A percentile compares a stretch with the other conserved stretches of the same genome.
These are phyloP conservation scores for Aspergillus leporis DNA, from an alignment of 495 filamentous ascomycete genomes.

Conservation along the genomic window DNA sequence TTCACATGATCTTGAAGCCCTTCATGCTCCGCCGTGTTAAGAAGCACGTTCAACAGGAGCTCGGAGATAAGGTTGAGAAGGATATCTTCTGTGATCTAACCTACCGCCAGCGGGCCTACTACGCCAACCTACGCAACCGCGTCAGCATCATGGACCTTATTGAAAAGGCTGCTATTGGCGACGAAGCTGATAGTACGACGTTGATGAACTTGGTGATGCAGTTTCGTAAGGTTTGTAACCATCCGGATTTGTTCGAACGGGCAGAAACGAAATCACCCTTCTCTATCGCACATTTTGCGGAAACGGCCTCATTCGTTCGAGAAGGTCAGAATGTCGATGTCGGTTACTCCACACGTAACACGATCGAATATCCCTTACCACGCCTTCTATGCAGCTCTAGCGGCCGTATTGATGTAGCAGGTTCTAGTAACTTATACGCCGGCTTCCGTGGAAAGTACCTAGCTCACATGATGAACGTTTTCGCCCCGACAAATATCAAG, in stretches of 20 bases:
- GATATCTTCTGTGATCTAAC: slow-evolving; percentile 97
- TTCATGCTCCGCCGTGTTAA: slow-evolving; percentile 99
- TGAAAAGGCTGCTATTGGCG: slow-evolving; percentile 92
- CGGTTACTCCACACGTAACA: slow-evolving; percentile 81
- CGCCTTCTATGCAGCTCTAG: slow-evolving; percentile 73
- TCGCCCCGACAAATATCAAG: slow-evolving; percentile 77
- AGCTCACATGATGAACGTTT: slow-evolving; percentile 81
- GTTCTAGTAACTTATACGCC: slow-evolving; percentile 68
- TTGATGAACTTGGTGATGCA: slow-evolving; percentile 99
- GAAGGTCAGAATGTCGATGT: slow-evolving; percentile 80
- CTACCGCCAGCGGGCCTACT: slow-evolving; percentile 94
- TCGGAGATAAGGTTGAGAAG: slow-evolving; percentile 96
- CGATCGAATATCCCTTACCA: slow-evolving; percentile 82
- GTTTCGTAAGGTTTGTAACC: slow-evolving; percentile 99
- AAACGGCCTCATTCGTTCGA: slow-evolving; percentile 90
- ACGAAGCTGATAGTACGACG: slow-evolving; percentile 91
- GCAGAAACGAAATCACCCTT: slow-evolving; percentile 88
- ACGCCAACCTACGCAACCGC: slow-evolving; percentile 86
- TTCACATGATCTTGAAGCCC: slow-evolving; percentile 98
- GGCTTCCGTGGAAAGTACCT: slow-evolving; percentile 78
- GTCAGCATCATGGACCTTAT: slow-evolving; percentile 99
- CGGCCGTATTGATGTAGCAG: slow-evolving; percentile 74
- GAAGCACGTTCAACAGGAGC: slow-evolving; percentile 97
- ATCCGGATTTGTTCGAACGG: slow-evolving; percentile 94
- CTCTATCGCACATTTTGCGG: slow-evolving; percentile 80